Percentiles rank a stretch among this genome's conserved stretches.
phyloP scores from a whole-genome alignment of 1,139 yeast species.

The Wickerhamiella infanticola region DNA sequence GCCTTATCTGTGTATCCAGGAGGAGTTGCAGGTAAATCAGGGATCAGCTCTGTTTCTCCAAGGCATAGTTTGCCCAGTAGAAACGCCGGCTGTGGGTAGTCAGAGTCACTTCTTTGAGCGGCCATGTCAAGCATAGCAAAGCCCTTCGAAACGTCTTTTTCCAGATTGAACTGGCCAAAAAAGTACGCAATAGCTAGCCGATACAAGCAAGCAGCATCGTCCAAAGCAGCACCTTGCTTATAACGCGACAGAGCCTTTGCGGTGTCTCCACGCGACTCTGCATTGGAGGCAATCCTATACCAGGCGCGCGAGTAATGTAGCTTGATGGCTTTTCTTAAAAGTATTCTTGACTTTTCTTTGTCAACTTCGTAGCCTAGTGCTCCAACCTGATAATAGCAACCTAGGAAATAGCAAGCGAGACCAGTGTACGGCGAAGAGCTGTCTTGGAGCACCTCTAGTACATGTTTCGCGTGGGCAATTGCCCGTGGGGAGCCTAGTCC shows the following conservation, averaged over 20 bases:
- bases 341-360: conserved; percentile 17
- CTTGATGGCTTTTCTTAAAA: conserved; percentile 20
- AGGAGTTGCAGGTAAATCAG: background rate
- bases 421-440: background rate
- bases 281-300: conserved; percentile 24
- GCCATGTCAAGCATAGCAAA: conserved; percentile 20
- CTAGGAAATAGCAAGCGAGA: conserved; percentile 17
- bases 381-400: conserved; percentile 22
- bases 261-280: conserved; percentile 21
- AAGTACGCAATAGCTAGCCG: conserved; percentile 25
- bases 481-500: conserved; percentile 4
- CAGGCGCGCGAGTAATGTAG: conserved; percentile 23
- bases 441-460: background rate
- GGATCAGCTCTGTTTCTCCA: conserved; percentile 20
- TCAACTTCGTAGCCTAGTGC: conserved; percentile 15
- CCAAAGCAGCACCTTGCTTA: conserved; percentile 21
- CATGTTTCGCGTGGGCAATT: background rate
- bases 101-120: conserved; percentile 22
- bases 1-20: conserved; percentile 7
- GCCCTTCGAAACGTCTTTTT: conserved; percentile 18
- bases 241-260: conserved; percentile 20
- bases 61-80: conserved; percentile 24
- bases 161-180: conserved; percentile 22
- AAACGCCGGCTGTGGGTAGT: conserved; percentile 27
- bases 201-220: conserved; percentile 25